Conservation (phyloP, 495 filamentous ascomycete genomes). For the Jackrogersella multiformis region DNA sequence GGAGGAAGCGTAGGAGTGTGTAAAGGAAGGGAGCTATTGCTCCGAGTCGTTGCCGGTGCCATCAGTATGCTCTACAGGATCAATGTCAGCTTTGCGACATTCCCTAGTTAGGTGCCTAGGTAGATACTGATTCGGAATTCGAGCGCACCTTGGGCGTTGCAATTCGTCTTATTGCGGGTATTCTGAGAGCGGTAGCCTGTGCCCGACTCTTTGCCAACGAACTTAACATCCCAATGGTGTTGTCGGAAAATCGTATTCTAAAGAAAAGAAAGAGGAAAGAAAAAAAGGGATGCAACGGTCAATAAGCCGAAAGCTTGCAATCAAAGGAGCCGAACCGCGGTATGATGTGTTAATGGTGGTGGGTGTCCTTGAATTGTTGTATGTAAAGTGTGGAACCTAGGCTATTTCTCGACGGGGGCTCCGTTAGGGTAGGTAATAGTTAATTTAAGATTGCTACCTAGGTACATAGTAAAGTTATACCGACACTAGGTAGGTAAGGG, state of each 20-base stretch:
- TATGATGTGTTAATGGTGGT: constrained; percentile 23
- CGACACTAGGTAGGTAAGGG: too few species aligned
- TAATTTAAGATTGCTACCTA: not conserved
- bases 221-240: constrained; percentile 55
- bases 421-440: not conserved
- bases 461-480: not conserved
- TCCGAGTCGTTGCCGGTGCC: constrained; percentile 61
- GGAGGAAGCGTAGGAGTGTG: too few species aligned
- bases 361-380: constrained; percentile 5
- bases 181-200: constrained; percentile 53
- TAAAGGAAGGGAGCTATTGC: constrained; percentile 70
- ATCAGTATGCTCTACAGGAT: constrained; percentile 56
- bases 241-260: constrained; percentile 24
- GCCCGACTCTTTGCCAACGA: constrained; percentile 55
- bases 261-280: constrained; percentile 21
- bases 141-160: constrained; percentile 45
- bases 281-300: constrained; percentile 25
- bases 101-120: not conserved
- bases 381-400: constrained; percentile 36
- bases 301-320: constrained; percentile 15
- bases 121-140: not conserved
- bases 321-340: constrained; percentile 27
- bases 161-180: constrained; percentile 43
- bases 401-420: constrained; percentile 31
- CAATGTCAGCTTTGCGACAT: constrained; percentile 26